Evolutionary conservation across 306 rosid species (phyloP), one percentile per base, ranked within the genome.

Genomic region (Sicyos edulis): DNA sequence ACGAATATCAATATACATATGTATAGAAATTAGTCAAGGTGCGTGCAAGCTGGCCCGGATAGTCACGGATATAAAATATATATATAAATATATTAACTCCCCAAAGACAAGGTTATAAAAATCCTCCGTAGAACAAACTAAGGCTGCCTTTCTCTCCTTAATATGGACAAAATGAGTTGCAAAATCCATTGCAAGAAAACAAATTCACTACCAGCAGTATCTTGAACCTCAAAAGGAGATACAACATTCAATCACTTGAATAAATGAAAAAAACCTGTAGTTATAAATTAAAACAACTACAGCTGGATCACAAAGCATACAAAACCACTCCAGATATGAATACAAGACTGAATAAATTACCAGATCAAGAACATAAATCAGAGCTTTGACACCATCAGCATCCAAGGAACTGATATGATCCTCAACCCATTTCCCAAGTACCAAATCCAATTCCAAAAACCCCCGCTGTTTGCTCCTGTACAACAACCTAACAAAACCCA

Each of bases 401-500:
- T 90, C 92, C 88, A 92, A 75, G 32, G 96, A 80, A 70, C 77
- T 83, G 45, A 92, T 78, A 62, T 92, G 78, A 24, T 90, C 85
- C 84, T 90, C 87, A 4, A 90, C 96, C 98, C 98, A 92, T 78
- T 90, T 90, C 9, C 98, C 98, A 21, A 92, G 88, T 56, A 92
- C 76, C 91, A 92, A 86, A 79, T 92, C 98, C 75, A 92, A 77
- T 55, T 92, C 96, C 55, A 92, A 74, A 73, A 90, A 86, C 57
- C 98, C 98, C 57, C 96, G 84, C 49, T 92, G 98, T 73, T 82
- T 93, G 87, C 98, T 93, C 85, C 97, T 85, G 62, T 93, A 93
- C 29, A 93, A 54, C 17, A 93, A 52, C 71, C 95, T 92, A 69
- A 69, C 72, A 3, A 13, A 54, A 54, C 17, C 50, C 68, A 50